These are phyloP conservation scores for Helotiales sp. DNA, from an alignment of 2,329 filamentous ascomycete species.

Conservation along the genomic window DNA sequence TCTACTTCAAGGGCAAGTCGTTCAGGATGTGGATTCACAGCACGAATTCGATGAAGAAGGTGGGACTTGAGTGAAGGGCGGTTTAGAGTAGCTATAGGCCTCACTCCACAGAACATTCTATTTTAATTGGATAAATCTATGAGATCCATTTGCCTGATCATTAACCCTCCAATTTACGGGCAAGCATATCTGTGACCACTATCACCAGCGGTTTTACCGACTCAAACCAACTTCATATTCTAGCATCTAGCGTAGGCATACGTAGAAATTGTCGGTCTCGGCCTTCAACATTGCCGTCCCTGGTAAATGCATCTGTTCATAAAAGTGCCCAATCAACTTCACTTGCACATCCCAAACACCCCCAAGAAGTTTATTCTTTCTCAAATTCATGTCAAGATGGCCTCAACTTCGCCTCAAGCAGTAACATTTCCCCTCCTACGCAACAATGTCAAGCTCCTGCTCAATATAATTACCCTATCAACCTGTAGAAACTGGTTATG, in stretches of 20 bases:
- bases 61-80: conserved; percentile 20
- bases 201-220: not conserved
- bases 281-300: not conserved
- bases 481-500: conserved; percentile 11
- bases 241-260: not conserved
- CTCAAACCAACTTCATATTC: not conserved
- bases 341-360: not conserved
- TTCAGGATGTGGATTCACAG: conserved; percentile 29
- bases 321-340: not conserved
- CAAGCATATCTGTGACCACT: not conserved
- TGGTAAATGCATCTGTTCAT: no score
- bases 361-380: not conserved
- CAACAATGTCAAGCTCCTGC: conserved; percentile 10
- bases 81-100: not conserved
- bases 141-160: not conserved
- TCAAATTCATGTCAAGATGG: not conserved
- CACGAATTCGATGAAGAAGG: conserved; percentile 20
- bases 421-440: conserved; percentile 7
- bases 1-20: conserved; percentile 32
- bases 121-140: not conserved
- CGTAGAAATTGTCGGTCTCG: not conserved
- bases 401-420: not conserved
- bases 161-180: not conserved
- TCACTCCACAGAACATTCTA: no score
- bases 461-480: not conserved